Percentiles rank a stretch among this genome's conserved stretches.
phyloP scores from a whole-genome alignment of 345 rosid species.

The Eucalyptus marginata region DNA sequence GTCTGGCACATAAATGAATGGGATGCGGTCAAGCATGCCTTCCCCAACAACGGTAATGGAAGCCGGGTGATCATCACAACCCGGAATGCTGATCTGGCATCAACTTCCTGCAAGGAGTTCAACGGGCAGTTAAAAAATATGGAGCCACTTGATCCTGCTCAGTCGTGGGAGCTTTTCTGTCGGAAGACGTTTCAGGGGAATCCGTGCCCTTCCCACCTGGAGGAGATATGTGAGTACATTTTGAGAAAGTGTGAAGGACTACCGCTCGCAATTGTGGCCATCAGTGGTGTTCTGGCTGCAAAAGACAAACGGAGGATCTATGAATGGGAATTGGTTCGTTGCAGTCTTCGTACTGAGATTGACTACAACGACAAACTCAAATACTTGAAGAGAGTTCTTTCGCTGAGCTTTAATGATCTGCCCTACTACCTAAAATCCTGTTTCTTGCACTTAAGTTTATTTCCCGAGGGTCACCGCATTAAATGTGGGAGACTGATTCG shows the following conservation, averaged over 20 bases:
- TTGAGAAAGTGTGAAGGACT: constrained; percentile 24
- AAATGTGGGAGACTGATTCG: constrained; percentile 9
- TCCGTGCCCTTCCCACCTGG: constrained; percentile 14
- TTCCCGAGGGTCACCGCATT: constrained; percentile 19
- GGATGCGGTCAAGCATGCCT: constrained; percentile 13
- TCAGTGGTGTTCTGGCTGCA: constrained; percentile 25
- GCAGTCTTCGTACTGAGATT: constrained; percentile 17
- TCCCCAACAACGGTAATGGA: constrained; percentile 8
- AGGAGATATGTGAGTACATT: constrained; percentile 5
- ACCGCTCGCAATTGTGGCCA: constrained; percentile 34
- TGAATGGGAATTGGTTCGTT: constrained; percentile 22
- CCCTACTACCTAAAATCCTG: constrained; percentile 30
- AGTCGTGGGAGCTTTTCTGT: constrained; percentile 20
- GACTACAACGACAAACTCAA: constrained; percentile 10
- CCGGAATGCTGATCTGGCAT: constrained; percentile 5
- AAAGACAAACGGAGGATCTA: constrained; percentile 6
- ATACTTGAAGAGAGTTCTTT: constrained; percentile 14
- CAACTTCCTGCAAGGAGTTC: constrained; percentile 6
- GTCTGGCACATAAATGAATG: constrained; percentile 16
- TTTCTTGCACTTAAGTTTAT: constrained; percentile 24
- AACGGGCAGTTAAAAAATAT: constrained; percentile 5
- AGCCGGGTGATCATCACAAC: constrained; percentile 26
- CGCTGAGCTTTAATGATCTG: constrained; percentile 26
- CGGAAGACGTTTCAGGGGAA: constrained; percentile 12
- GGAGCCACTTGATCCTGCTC: constrained; percentile 7